Conservation (phyloP, 2,329 filamentous ascomycete genomes). For the Colletotrichum karsti region DNA sequence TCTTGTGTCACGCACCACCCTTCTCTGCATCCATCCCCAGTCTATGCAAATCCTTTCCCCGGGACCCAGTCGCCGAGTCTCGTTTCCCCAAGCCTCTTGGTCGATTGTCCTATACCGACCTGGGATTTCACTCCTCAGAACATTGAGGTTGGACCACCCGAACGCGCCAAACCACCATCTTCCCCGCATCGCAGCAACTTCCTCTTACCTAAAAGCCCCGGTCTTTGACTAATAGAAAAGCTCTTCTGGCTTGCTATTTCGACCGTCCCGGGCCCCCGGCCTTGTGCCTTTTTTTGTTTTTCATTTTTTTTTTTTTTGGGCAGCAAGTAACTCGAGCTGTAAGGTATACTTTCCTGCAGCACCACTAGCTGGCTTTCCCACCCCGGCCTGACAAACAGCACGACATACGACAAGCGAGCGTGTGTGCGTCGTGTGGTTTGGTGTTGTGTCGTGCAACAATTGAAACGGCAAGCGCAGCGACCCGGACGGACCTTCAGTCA, state of each 20-base stretch:
- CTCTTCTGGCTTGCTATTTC: conserved; percentile 22
- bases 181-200: conserved; percentile 51
- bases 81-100: conserved; percentile 10
- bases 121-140: conserved; percentile 22
- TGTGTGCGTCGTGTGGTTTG: conserved; percentile 12
- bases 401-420: background rate
- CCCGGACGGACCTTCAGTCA: conserved; percentile 26
- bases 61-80: background rate
- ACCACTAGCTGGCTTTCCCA: background rate
- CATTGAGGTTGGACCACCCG: conserved; percentile 29
- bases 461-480: conserved; percentile 27
- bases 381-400: background rate
- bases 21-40: conserved; percentile 26
- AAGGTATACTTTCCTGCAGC: background rate
- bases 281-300: conserved; percentile 18
- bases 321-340: background rate
- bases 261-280: conserved; percentile 18
- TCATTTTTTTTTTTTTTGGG: background rate
- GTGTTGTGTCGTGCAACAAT: conserved; percentile 26
- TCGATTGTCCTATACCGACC: conserved; percentile 30
- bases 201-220: conserved; percentile 55
- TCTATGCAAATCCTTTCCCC: background rate
- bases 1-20: conserved; percentile 33
- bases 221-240: conserved; percentile 57
- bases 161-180: conserved; percentile 35